Evolutionary conservation across 768 basidiomycete genomes (phyloP), one percentile per base, ranked within the genome.

Genomic region (Gymnopilus junonius): DNA sequence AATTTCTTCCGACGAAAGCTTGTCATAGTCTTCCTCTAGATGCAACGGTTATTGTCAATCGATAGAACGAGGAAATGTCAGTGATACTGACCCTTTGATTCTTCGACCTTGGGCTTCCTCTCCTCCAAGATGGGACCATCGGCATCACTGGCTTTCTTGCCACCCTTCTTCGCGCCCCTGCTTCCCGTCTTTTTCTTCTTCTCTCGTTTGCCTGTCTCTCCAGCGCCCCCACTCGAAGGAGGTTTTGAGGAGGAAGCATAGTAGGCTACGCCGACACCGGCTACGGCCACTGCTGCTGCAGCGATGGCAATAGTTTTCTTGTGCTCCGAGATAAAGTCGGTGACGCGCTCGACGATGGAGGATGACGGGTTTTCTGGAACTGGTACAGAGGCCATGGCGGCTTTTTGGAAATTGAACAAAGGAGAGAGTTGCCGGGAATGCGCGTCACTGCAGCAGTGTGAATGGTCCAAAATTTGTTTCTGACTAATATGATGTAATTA

Each of bases 101-200:
- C 60, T 51, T 62, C 60, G 31, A 58, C 35, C 66, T 75, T 79
- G 7, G 89, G 81, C 56, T 72, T 82, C 57, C 83, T 73, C 75
- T 95, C 93, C 81, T 96, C 93, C 51, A 97, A 75, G 42, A 97
- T 80, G 39, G 94, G 94, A 0, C 90, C 86, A 71, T 85, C 88
- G 12, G 72, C 76, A 0, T 82, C 67, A 77, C 84, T 59, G 31
- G 14, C 35, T 29, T 64, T 64, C 73, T 80, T 80, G 43, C 71
- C 68, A 61, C 73, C 66, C 72, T 85, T 87, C 56, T 66, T 66
- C 12, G 61, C 63, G 58, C 74, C 69, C 69, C 84, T 87, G 71
- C 69, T 65, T 20, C 68, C 65, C 69, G 75, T 74, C 64, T 77
- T 76, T 70, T 79, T 87, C 72, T 80, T 79, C 68, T 77, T 80